phyloP scores from a whole-genome alignment of 345 rosid species.

The Citrus cavaleriei region DNA sequence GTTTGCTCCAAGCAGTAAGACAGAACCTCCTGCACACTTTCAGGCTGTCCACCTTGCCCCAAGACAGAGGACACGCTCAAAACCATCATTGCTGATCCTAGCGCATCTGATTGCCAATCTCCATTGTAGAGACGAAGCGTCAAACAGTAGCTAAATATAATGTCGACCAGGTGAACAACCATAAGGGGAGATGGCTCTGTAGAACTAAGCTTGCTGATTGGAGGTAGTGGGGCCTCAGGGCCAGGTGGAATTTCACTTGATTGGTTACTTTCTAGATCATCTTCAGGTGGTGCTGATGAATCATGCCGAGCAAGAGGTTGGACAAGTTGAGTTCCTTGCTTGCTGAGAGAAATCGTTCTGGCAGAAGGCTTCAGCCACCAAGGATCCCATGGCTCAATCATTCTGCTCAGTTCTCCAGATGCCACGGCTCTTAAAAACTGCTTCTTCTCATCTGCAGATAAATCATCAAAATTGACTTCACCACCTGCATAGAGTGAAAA shows the following conservation, averaged over 20 bases:
- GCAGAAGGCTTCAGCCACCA: conserved; percentile 91
- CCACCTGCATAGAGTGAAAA: conserved; percentile 35
- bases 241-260: conserved; percentile 62
- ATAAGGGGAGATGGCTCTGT: conserved; percentile 70
- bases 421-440: conserved; percentile 76
- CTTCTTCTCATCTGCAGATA: conserved; percentile 72
- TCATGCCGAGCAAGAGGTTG: conserved; percentile 39
- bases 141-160: conserved; percentile 73
- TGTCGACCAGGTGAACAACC: conserved; percentile 68
- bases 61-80: conserved; percentile 63
- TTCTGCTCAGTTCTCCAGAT: conserved; percentile 83
- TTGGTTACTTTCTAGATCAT: conserved; percentile 16
- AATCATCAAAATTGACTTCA: conserved; percentile 55
- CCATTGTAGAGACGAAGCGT: conserved; percentile 83
- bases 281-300: conserved; percentile 14
- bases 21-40: conserved; percentile 55
- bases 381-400: conserved; percentile 94
- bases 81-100: conserved; percentile 58
- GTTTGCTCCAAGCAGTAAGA: conserved; percentile 70
- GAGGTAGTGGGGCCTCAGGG: conserved; percentile 56
- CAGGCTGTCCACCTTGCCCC: conserved; percentile 64
- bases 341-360: conserved; percentile 48
- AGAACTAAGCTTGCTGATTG: conserved; percentile 54
- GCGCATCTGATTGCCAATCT: conserved; percentile 71
- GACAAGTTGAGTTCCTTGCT: conserved; percentile 58